Base-by-base conservation (phyloP, 1,284 basidiomycete species). In the Violaceomyces palustris region DNA sequence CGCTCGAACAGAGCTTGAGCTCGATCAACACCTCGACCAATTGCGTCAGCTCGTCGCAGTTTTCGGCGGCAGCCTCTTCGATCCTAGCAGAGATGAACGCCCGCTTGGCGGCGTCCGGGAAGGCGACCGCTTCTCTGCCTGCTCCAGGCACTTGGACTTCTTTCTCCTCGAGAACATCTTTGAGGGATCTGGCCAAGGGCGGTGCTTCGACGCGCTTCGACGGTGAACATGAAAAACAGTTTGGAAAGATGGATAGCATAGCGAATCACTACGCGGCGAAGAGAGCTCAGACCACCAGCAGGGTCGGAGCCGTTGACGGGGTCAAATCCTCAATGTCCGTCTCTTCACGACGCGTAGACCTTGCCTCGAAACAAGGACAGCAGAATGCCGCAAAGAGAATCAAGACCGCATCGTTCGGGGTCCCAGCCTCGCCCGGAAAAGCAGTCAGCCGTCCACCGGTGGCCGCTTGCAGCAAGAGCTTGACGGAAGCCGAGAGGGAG, bases 71-170 rank as follows among this genome's bases (percentile, higher is more conserved):
- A 12, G 50, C 55, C 15, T 54, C 52, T 6, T 50, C 61, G 12
- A 49, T 64, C 6, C 45, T 59, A 10, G 61, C 58, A 4, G 62
- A 64, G 29, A 61, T 64, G 52, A 63, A 64, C 15, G 57, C 57
- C 18, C 50, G 62, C 14, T 42, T 63, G 7, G 39, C 45, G 12
- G 57, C 59, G 21, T 48, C 54, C 15, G 58, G 59, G 24, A 24
- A 46, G 21, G 51, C 45, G 10, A 40, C 43, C 12, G 49, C 49
- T 7, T 42, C 42, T 1, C 42, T 43, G n/a, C 53, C 58, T 6
- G 38, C 38, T 21, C 12, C 12, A n/a, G 23, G 10, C 18, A 23
- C 11, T 26, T 22, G 36, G 14, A 9, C 32, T n/a, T n/a, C n/a
- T n/a, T n/a, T n/a, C n/a, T 15, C 9, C 15, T 39, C 32, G 26